Conservation (phyloP, 495 filamentous ascomycete genomes). For the Podospora anserina region DNA sequence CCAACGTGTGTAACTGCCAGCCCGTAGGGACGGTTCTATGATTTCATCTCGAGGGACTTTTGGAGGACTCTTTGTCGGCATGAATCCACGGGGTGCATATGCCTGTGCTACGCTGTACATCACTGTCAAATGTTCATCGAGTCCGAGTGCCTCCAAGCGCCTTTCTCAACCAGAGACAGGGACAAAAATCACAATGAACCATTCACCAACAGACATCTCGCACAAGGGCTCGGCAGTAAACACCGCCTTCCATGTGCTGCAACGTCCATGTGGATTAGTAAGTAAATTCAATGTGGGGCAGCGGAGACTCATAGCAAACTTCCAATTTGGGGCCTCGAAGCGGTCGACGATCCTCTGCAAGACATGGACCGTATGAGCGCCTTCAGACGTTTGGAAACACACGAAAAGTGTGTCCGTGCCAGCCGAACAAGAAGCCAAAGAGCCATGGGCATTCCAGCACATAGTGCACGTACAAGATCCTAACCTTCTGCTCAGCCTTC, state of each 20-base stretch:
- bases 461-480: background rate
- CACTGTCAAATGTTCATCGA: background rate
- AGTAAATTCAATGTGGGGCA: background rate
- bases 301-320: background rate
- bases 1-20: conserved; percentile 6
- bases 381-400: background rate
- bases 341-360: conserved; percentile 4
- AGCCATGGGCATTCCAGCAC: background rate
- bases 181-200: background rate
- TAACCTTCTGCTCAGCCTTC: background rate
- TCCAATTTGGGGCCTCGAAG: background rate
- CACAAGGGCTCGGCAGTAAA: background rate
- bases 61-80: background rate
- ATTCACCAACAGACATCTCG: background rate
- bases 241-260: background rate
- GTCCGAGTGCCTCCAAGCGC: background rate
- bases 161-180: background rate
- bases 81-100: background rate
- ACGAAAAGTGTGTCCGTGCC: background rate
- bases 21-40: background rate
- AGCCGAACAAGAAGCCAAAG: background rate
- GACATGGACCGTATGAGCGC: background rate
- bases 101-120: background rate
- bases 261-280: background rate
- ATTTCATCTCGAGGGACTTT: background rate